Conservation (phyloP, 805 yeast species). For the Hanseniaspora hatyaiensis region DNA sequence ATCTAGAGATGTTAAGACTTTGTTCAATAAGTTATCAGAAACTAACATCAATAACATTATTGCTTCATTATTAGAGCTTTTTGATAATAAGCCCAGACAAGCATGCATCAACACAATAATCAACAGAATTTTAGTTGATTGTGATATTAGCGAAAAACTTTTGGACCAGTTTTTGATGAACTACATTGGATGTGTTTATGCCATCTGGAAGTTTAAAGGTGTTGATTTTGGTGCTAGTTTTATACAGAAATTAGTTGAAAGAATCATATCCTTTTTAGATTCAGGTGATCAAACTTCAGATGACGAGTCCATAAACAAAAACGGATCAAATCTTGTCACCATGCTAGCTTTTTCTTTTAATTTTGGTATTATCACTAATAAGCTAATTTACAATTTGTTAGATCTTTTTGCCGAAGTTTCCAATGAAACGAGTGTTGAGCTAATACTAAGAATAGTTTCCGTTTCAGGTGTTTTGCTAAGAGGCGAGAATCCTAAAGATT, state of each 20-base stretch:
- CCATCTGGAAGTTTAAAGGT: slow-evolving; percentile 70
- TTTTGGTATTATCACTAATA: slow-evolving; percentile 63
- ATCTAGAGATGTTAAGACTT: slow-evolving; percentile 57
- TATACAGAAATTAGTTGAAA: slow-evolving; percentile 68
- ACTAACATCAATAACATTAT: slow-evolving; percentile 64
- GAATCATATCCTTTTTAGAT: slow-evolving; percentile 34
- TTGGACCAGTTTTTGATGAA: slow-evolving; percentile 68
- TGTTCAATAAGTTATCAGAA: slow-evolving; percentile 80
- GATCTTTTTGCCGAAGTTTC: slow-evolving; percentile 41
- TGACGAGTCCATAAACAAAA: slow-evolving; percentile 29
- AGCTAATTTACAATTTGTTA: slow-evolving; percentile 67
- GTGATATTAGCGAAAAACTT: slow-evolving; percentile 51
- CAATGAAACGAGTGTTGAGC: slow-evolving; percentile 63
- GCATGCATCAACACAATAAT: slow-evolving; percentile 64
- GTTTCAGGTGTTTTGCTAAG: slow-evolving; percentile 77
- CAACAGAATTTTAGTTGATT: slow-evolving; percentile 49
- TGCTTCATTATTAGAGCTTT: slow-evolving; percentile 54
- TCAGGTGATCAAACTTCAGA: slow-evolving; percentile 16
- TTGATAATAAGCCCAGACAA: slow-evolving; percentile 59
- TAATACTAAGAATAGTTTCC: slow-evolving; percentile 58
- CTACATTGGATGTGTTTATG: slow-evolving; percentile 65
- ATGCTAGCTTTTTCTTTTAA: slow-evolving; percentile 65
- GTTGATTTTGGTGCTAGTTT: slow-evolving; percentile 81
- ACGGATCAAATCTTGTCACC: slow-evolving; percentile 56
- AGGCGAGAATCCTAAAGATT: slow-evolving; percentile 75